phyloP scores from a whole-genome alignment of 164 flowering plant species.

The Sextonia rubra region DNA sequence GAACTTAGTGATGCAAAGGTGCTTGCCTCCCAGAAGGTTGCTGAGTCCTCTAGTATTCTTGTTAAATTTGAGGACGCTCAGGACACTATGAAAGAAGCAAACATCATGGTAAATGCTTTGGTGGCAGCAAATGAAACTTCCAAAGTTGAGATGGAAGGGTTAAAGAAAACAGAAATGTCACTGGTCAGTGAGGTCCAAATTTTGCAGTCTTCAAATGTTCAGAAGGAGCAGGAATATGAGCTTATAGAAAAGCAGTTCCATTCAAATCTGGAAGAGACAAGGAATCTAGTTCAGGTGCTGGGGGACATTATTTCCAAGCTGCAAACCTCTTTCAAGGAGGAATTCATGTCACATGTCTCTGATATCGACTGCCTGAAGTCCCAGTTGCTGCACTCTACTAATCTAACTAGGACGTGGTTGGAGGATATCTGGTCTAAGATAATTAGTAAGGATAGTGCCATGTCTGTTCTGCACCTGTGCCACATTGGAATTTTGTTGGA shows the following conservation, averaged over 20 bases:
- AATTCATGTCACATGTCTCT: conserved; percentile 30
- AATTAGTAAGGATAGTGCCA: conserved; percentile 71
- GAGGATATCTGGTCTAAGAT: conserved; percentile 92
- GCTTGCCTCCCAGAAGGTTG: conserved; percentile 51
- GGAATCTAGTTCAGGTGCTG: conserved; percentile 36
- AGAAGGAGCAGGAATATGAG: conserved; percentile 37
- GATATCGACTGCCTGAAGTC: conserved; percentile 50
- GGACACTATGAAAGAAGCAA: conserved; percentile 74
- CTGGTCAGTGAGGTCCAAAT: conserved; percentile 39
- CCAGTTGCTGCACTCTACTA: conserved; percentile 36
- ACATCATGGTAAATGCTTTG: conserved; percentile 67
- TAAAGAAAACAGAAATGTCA: conserved; percentile 29
- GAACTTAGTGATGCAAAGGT: conserved; percentile 60
- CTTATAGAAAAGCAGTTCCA: conserved; percentile 41
- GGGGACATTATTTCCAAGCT: conserved; percentile 38
- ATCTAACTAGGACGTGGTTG: conserved; percentile 48
- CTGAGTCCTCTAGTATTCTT: conserved; percentile 62
- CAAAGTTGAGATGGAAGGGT: conserved; percentile 54
- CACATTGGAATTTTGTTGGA: conserved; percentile 85
- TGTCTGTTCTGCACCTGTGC: conserved; percentile 82
- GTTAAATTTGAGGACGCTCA: conserved; percentile 82
- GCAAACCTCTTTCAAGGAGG: conserved; percentile 30
- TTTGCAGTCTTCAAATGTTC: conserved; percentile 36
- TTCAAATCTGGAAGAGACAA: conserved; percentile 33
- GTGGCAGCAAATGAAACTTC: conserved; percentile 64